A percentile compares a stretch with the other conserved stretches of the same genome.
phyloP scores from a whole-genome alignment of 2,329 filamentous ascomycete genomes.

The Exophiala sideris region DNA sequence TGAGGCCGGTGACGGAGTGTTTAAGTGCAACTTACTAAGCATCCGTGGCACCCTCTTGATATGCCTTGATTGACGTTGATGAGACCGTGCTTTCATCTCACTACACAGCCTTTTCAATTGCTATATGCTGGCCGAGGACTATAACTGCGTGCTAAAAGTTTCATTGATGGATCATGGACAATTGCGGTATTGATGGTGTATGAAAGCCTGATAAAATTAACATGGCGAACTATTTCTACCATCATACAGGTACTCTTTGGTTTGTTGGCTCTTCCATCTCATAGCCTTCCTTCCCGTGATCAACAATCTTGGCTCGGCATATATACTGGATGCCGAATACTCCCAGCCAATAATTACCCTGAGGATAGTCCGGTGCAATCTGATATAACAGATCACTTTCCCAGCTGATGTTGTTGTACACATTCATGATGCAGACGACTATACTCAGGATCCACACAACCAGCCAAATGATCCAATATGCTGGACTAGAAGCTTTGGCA shows the following conservation, averaged over 20 bases:
- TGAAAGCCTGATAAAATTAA: too few relatives aligned
- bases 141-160: too few relatives aligned
- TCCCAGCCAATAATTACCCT: constrained; percentile 19
- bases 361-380: constrained; percentile 15
- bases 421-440: constrained; percentile 23
- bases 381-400: constrained; percentile 21
- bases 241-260: not conserved
- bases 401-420: constrained; percentile 24
- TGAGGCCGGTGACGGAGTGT: too few relatives aligned
- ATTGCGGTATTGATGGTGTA: too few relatives aligned
- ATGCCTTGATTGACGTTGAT: too few relatives aligned
- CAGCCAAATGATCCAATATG: constrained; percentile 22
- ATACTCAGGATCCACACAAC: constrained; percentile 18
- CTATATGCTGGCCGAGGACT: too few relatives aligned
- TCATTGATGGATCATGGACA: too few relatives aligned
- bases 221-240: not conserved
- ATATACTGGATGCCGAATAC: constrained; percentile 15
- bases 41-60: too few relatives aligned
- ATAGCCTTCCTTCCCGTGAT: constrained; percentile 3
- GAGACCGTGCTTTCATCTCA: too few relatives aligned
- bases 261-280: constrained; percentile 6
- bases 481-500: constrained; percentile 17
- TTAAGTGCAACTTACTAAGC: too few relatives aligned
- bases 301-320: constrained; percentile 5
- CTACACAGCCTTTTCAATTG: too few relatives aligned